A percentile compares a stretch with the other conserved stretches of the same genome.
These are phyloP conservation scores for Manihot esculenta DNA, from an alignment of 441 rosid genomes.

Conservation along the genomic window DNA sequence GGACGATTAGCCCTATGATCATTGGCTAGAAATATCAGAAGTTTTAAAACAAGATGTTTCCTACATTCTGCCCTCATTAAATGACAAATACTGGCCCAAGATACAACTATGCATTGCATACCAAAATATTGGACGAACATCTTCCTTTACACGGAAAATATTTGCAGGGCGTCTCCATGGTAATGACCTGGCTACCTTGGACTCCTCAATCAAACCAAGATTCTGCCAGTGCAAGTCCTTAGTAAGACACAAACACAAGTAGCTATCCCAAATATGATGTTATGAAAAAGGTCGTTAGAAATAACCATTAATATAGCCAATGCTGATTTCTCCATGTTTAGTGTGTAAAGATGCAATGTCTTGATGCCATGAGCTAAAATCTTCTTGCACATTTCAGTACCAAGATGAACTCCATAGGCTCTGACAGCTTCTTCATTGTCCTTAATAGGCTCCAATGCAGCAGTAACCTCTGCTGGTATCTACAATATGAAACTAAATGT, in stretches of 20 bases:
- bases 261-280: slow-evolving; percentile 7
- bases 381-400: too few species aligned
- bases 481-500: slow-evolving; percentile 16
- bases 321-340: slow-evolving; percentile 97
- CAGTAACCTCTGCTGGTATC: slow-evolving; percentile 83
- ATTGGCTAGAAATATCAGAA: slow-evolving; percentile 24
- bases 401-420: slow-evolving; percentile 29
- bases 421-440: slow-evolving; percentile 96
- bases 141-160: slow-evolving; percentile 85
- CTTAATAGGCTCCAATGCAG: slow-evolving; percentile 91
- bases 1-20: slow-evolving; percentile 94
- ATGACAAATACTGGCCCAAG: background rate
- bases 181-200: slow-evolving; percentile 68
- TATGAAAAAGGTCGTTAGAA: slow-evolving; percentile 14
- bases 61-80: background rate
- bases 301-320: slow-evolving; percentile 75
- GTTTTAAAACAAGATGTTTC: background rate
- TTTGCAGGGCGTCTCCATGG: slow-evolving; percentile 99
- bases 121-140: slow-evolving; percentile 98
- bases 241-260: slow-evolving; percentile 15
- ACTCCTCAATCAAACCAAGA: slow-evolving; percentile 91
- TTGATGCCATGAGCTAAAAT: too few species aligned
- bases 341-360: slow-evolving; percentile 66
- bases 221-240: slow-evolving; percentile 52
- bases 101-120: slow-evolving; percentile 28